These are phyloP conservation scores for Sarocladium kiliense DNA, from an alignment of 2,329 filamentous ascomycete species.

Conservation along the genomic window DNA sequence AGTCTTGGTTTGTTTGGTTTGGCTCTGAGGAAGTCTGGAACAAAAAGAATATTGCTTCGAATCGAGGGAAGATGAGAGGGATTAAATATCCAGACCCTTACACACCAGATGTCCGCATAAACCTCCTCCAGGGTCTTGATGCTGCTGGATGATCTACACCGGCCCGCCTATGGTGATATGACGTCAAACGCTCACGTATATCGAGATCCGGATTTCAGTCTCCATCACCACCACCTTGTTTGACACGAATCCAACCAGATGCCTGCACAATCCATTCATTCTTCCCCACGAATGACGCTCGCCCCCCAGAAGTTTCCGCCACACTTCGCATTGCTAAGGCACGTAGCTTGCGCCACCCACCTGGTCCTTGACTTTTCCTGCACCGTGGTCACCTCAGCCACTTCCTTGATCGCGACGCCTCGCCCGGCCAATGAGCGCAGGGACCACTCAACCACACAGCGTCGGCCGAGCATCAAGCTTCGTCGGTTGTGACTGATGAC, in stretches of 20 bases:
- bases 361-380: neutral
- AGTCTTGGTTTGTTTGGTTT: neutral
- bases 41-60: neutral
- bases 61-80: neutral
- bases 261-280: neutral
- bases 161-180: neutral
- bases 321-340: neutral
- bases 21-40: neutral
- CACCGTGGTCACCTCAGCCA: neutral
- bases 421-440: neutral
- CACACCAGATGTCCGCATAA: neutral
- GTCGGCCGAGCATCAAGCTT: neutral
- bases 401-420: slow-evolving; percentile 8
- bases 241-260: neutral
- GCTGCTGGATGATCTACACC: slow-evolving; percentile 1
- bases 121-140: neutral
- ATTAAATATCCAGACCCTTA: neutral
- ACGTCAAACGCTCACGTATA: slow-evolving; percentile 4
- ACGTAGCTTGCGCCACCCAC: slow-evolving; percentile 4
- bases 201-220: slow-evolving; percentile 6
- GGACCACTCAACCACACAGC: slow-evolving; percentile 3
- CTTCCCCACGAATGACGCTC: slow-evolving; percentile 7
- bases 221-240: neutral
- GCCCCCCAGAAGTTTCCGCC: neutral
- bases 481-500: neutral